Percentiles rank a stretch among this genome's conserved stretches.
These are phyloP conservation scores for Rhizophora mangle DNA, from an alignment of 345 rosid species.

Conservation along the genomic window DNA sequence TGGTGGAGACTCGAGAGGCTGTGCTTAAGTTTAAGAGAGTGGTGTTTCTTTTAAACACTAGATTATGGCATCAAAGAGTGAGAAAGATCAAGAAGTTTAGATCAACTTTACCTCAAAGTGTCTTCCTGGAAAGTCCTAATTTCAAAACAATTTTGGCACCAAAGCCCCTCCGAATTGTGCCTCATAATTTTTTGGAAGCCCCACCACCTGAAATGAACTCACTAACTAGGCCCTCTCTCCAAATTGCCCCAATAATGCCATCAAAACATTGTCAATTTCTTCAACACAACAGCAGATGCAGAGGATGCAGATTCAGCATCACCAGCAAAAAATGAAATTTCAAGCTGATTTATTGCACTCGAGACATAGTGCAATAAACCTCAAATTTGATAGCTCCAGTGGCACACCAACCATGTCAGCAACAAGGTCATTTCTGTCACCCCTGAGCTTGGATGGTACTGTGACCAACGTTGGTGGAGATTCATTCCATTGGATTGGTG, in stretches of 20 bases:
- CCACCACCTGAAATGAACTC: conserved; percentile 35
- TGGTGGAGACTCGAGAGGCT: conserved; percentile 47
- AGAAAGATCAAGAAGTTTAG: conserved; percentile 44
- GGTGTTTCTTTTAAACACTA: conserved; percentile 44
- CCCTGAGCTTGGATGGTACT: conserved; percentile 63
- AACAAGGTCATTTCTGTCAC: conserved; percentile 53
- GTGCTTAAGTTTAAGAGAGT: conserved; percentile 58
- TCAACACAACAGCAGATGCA: conserved; percentile 38
- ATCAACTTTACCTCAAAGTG: conserved; percentile 51
- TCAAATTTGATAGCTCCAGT: conserved; percentile 56
- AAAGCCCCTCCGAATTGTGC: conserved; percentile 58
- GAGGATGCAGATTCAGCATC: conserved; percentile 42
- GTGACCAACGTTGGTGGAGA: conserved; percentile 39
- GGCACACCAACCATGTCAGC: conserved; percentile 57
- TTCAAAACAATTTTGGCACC: conserved; percentile 50
- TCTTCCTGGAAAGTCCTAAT: conserved; percentile 56
- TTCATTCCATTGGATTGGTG: conserved; percentile 54
- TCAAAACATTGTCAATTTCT: conserved; percentile 41
- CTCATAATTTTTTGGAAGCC: conserved; percentile 29
- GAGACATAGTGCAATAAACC: conserved; percentile 47
- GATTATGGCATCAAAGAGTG: conserved; percentile 48
- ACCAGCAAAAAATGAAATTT: conserved; percentile 25
- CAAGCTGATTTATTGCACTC: conserved; percentile 40
- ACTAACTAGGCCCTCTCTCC: conserved; percentile 34
- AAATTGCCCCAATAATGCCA: conserved; percentile 21